Conservation (phyloP, 2,329 filamentous ascomycete genomes). For the Stromatinia cepivora region DNA sequence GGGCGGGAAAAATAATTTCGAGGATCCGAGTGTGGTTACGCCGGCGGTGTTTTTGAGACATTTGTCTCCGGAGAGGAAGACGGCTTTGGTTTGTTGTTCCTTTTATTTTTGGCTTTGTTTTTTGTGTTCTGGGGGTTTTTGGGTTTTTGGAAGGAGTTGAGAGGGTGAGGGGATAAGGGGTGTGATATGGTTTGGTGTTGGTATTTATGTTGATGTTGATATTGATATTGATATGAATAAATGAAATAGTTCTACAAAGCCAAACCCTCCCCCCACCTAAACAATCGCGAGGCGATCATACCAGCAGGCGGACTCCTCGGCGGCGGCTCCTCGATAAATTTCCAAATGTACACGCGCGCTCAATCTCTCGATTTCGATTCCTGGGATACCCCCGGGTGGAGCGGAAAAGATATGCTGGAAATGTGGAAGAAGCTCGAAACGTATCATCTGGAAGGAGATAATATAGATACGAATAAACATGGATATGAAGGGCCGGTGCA, state of each 20-base stretch:
- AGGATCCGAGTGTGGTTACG: constrained; percentile 50
- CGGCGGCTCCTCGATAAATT: constrained; percentile 61
- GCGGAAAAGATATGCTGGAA: constrained; percentile 52
- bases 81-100: constrained; percentile 40
- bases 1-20: constrained; percentile 53
- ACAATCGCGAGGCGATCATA: constrained; percentile 47
- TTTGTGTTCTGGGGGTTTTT: not conserved
- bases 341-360: constrained; percentile 54
- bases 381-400: constrained; percentile 55
- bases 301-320: constrained; percentile 54
- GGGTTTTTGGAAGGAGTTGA: not conserved
- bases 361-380: constrained; percentile 52
- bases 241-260: constrained; percentile 51
- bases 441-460: constrained; percentile 42
- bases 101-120: not conserved
- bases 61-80: constrained; percentile 50
- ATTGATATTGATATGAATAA: not conserved
- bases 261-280: constrained; percentile 48
- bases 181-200: not conserved
- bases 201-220: not conserved
- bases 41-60: constrained; percentile 53
- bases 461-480: constrained; percentile 45
- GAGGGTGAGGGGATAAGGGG: not conserved
- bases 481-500: constrained; percentile 57
- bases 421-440: constrained; percentile 60